Evolutionary conservation across 805 yeast genomes (phyloP).

Genomic region (Ogataea ganodermae): DNA sequence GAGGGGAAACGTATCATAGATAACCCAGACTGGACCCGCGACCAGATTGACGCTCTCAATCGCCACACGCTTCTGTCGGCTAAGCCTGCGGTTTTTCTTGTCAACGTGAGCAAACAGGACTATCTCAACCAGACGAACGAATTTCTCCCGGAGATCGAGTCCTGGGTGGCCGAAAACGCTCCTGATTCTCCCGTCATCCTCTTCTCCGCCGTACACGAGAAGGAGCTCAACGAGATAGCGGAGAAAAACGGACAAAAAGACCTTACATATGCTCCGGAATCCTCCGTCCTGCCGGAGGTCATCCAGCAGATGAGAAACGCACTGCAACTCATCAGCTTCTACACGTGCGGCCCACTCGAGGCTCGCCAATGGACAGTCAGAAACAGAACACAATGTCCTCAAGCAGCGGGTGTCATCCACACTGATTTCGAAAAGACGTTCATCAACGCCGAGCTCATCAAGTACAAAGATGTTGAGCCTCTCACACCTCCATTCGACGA

Average conservation of each 20-base stretch:
- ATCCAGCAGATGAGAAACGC: conserved; percentile 85
- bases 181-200: conserved; percentile 59
- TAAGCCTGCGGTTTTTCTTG: conserved; percentile 90
- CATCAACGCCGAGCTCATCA: conserved; percentile 90
- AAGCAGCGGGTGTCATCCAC: conserved; percentile 98
- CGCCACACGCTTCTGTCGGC: conserved; percentile 86
- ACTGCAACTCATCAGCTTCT: conserved; percentile 85
- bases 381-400: conserved; percentile 92
- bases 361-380: conserved; percentile 98
- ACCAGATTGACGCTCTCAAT: conserved; percentile 91
- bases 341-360: conserved; percentile 95
- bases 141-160: conserved; percentile 75
- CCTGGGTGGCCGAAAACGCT: conserved; percentile 87
- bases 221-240: conserved; percentile 20
- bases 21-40: conserved; percentile 75
- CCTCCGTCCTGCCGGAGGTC: conserved; percentile 83
- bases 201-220: conserved; percentile 38
- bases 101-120: conserved; percentile 88
- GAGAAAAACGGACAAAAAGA: conserved; percentile 6
- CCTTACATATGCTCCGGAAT: conserved; percentile 53
- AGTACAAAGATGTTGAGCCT: conserved; percentile 77
- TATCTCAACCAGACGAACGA: conserved; percentile 87
- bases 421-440: conserved; percentile 94
- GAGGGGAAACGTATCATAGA: conserved; percentile 87
- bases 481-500: conserved; percentile 67